Evolutionary conservation across 1,284 basidiomycete genomes (phyloP).

Genomic region (Puccinia triticina): DNA sequence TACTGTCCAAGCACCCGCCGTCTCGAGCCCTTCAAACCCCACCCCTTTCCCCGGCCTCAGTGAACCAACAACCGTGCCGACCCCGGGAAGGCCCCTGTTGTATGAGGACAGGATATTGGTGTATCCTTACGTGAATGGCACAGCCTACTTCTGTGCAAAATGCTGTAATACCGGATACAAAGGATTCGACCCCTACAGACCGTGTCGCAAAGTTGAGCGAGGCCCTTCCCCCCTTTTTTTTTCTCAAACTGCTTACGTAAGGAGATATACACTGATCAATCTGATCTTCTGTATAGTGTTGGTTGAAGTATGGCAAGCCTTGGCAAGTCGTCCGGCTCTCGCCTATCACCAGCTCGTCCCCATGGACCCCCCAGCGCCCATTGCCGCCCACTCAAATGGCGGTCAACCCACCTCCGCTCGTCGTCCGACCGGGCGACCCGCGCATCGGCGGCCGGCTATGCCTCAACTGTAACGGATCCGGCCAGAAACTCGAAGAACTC

Average conservation of each 20-base stretch:
- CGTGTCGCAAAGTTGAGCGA: conserved; percentile 48
- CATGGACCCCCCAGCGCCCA: conserved; percentile 31
- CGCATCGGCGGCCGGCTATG: conserved; percentile 46
- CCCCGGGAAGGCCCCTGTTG: conserved; percentile 51
- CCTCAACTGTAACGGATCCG: conserved; percentile 41
- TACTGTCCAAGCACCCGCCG: neutral
- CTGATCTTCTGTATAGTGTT: conserved; percentile 40
- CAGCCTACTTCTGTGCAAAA: conserved; percentile 46
- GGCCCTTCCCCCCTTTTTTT: neutral
- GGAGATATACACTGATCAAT: neutral
- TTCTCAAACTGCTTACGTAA: neutral
- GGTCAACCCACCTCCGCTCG: neutral
- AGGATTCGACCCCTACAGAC: conserved; percentile 52
- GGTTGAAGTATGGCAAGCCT: conserved; percentile 53
- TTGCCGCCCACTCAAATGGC: conserved; percentile 26
- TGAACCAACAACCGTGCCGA: conserved; percentile 52
- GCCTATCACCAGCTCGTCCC: neutral
- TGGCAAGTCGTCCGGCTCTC: conserved; percentile 29
- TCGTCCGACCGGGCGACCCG: conserved; percentile 42
- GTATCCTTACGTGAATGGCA: conserved; percentile 40
- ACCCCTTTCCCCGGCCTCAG: neutral
- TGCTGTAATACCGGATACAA: conserved; percentile 54
- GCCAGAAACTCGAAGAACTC: conserved; percentile 17
- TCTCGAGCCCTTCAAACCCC: neutral
- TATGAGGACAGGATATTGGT: conserved; percentile 50